phyloP scores from a whole-genome alignment of 345 rosid genomes.

The Heritiera littoralis region DNA sequence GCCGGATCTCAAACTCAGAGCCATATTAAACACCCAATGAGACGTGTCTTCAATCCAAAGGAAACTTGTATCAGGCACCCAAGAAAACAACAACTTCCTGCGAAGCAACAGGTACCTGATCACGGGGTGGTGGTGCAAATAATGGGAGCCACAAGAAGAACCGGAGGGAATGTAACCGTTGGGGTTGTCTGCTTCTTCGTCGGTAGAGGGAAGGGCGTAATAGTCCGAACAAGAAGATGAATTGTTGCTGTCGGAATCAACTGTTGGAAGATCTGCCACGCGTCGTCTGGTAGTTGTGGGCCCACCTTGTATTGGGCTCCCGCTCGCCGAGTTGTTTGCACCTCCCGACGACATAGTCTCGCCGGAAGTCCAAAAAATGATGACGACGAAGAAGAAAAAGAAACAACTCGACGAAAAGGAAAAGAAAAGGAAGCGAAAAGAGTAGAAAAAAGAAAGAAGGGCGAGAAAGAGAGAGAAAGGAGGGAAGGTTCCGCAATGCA shows the following conservation, averaged over 20 bases:
- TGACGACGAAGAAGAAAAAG: background rate
- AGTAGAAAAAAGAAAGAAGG: too few relatives aligned
- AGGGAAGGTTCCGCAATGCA: slow-evolving; percentile 21
- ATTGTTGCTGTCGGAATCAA: slow-evolving; percentile 1
- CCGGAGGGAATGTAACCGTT: slow-evolving; percentile 28
- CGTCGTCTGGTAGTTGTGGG: slow-evolving; percentile 77
- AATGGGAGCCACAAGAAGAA: slow-evolving; percentile 27
- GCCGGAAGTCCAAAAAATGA: slow-evolving; percentile 15
- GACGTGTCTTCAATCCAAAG: slow-evolving; percentile 44
- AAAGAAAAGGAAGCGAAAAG: background rate
- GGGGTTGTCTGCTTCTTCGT: slow-evolving; percentile 37
- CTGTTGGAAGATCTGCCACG: slow-evolving; percentile 26
- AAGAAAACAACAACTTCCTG: slow-evolving; percentile 36
- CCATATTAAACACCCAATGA: slow-evolving; percentile 44
- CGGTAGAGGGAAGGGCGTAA: slow-evolving; percentile 33
- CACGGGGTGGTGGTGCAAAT: slow-evolving; percentile 37
- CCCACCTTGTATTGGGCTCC: slow-evolving; percentile 48
- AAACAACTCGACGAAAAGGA: background rate
- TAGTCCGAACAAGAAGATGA: slow-evolving; percentile 39
- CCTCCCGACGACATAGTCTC: slow-evolving; percentile 56
- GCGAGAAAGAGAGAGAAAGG: background rate
- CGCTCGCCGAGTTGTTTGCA: slow-evolving; percentile 45
- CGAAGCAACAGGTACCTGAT: slow-evolving; percentile 43
- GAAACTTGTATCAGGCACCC: slow-evolving; percentile 47
- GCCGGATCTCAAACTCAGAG: slow-evolving; percentile 53